Base-by-base conservation (phyloP, 306 rosid genomes). In the Cicer cuneatum region DNA sequence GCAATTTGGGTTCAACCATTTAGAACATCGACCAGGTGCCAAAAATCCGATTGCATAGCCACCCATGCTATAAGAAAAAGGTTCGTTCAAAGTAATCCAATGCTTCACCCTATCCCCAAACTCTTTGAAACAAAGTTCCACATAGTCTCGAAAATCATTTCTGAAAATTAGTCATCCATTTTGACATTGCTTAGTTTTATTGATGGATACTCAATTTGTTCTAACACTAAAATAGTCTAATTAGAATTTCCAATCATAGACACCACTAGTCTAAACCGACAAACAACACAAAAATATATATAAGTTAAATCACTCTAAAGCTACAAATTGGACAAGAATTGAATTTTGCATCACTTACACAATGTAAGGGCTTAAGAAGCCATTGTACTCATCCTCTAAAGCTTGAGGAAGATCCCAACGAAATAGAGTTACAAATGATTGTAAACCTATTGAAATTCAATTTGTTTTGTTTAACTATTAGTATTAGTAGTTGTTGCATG, bases 371-470 rank as follows among this genome's bases (percentile, higher is more conserved):
- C 80, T 85, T 45, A 81, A 69, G 76, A 89, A 89, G 9, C 95
- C 95, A 4, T 83, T 80, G n/a, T 84, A 89, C 38, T 87, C 79
- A 0, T 89, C 89, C 48, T 87, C 89, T 5, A 91, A 72, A 12
- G 82, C 21, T 83, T 89, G 91, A 8, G 97, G 93, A 83, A 81
- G 79, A 76, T 91, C 95, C 90, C 87, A 89, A 33, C 89, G 90
- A 38, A 86, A 86, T 7, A 91, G 21, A 18, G 95, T 87, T 69
- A 78, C 90, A 71, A 45, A 89, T 15, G 91, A 86, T 14, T 66
- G 12, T 1, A 87, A 0, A n/a, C 86, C 91, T 83, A 12, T 6
- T 43, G 14, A 33, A 16, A 72, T 46, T 53, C 13, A 62, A 38
- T 18, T 42, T 37, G 18, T 38, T 8, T 10, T 33, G 15, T 7